A percentile compares a stretch with the other conserved stretches of the same genome.
phyloP scores from a whole-genome alignment of 208 protist genomes.

The Leishmania aethiopica region DNA sequence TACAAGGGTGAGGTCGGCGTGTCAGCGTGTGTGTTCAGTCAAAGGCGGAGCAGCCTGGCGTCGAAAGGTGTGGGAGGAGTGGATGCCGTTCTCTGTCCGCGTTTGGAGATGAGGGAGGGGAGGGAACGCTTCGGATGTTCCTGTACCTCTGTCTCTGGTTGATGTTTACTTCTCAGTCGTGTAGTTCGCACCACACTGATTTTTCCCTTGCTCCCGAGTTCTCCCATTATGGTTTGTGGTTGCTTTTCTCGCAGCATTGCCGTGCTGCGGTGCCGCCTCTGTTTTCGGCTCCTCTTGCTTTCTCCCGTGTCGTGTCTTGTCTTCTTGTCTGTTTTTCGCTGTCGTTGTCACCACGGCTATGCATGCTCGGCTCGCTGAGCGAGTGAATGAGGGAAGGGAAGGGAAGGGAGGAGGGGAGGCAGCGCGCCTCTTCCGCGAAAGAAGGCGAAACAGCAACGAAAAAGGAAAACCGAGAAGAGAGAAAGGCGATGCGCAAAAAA shows the following conservation, averaged over 20 bases:
- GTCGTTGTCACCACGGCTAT: neutral
- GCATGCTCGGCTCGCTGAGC: neutral
- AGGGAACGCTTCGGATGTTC: neutral
- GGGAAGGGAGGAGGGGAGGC: no score
- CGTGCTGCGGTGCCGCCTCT: neutral
- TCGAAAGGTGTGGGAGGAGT: neutral
- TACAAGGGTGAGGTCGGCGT: neutral
- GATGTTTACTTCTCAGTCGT: constrained; percentile 7
- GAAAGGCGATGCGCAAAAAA: neutral
- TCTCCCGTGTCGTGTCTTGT: neutral
- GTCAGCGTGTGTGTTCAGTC: neutral
- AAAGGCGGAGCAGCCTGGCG: neutral
- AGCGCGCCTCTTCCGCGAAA: no score
- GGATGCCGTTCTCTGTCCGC: neutral
- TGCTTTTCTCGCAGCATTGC: neutral
- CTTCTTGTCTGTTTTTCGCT: neutral
- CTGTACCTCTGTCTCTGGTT: neutral
- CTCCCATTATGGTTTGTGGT: neutral
- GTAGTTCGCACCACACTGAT: neutral
- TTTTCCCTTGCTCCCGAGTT: neutral
- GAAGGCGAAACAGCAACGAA: neutral
- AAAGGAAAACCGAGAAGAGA: neutral
- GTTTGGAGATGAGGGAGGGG: neutral
- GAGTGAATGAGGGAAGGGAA: no score
- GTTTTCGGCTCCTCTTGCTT: neutral